Evolutionary conservation across 139 green algal genomes (phyloP), one percentile per base, ranked within the genome.

Genomic region (Parachlorella kessleri): DNA sequence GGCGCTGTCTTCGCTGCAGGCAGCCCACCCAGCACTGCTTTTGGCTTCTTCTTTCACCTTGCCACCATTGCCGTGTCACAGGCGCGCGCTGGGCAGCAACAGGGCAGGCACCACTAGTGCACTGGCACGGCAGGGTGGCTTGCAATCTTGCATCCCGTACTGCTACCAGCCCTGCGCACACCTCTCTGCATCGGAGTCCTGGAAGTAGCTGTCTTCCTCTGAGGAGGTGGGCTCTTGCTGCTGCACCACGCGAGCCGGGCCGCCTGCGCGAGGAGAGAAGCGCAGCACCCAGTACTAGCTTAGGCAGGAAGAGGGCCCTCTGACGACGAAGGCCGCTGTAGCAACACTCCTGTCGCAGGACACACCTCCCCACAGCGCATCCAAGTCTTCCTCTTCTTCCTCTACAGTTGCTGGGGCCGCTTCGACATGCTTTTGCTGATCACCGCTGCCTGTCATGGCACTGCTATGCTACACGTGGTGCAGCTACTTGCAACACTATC

Each of bases 161-260:
- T n/a, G n/a, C n/a, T n/a, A n/a, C n/a, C n/a, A n/a, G n/a, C n/a
- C n/a, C n/a, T n/a, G n/a, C n/a, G n/a, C 55, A 8, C 66, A 81
- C 75, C 75, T 81, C 9, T 81, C 66, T 4, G 32, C 48, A 1
- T 55, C 75, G 5, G 66, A 75, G 1, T 66, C 54, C 30, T 72
- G 10, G 42, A 81, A 81, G 54, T 81, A 81, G 68, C 76, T 81
- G 68, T 81, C 76, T 4, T 75, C 76, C 28, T 76, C 68, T 21
- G 76, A 81, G 23, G 40, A 73, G 75, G 63, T 80, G 64, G 40
- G 21, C 40, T 66, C 75, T 6, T 65, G 40, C 4, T 39, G 41
- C 21, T 53, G 8, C 40, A n/a, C 28, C 55, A 32, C 63, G 21
- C 9, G 26, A n/a, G 18, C 59, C 8, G 59, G 59, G 23, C 59